Conservation (phyloP, 805 yeast genomes). For the Nakazawaea populi region DNA sequence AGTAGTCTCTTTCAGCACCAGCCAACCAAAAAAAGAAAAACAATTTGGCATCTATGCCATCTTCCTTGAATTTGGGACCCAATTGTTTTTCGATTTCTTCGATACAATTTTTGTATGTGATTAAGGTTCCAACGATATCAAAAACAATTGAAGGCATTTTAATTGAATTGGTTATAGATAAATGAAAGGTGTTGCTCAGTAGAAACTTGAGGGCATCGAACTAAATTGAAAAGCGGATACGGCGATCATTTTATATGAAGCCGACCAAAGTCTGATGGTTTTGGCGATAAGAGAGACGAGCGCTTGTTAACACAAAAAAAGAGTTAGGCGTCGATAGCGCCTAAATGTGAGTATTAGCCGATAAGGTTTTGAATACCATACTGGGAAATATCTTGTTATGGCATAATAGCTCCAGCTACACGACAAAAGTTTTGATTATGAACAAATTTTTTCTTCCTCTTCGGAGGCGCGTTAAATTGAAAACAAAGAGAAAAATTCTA, state of each 20-base stretch:
- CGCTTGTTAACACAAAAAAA: too few relatives aligned
- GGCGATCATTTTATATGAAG: too few relatives aligned
- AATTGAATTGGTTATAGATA: not conserved
- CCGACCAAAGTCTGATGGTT: too few relatives aligned
- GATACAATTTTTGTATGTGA: constrained; percentile 19
- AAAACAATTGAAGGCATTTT: constrained; percentile 23
- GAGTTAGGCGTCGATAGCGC: too few relatives aligned
- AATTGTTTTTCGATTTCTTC: constrained; percentile 17
- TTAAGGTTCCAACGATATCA: constrained; percentile 25
- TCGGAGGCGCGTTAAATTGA: not conserved
- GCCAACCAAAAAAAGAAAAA: constrained; percentile 12
- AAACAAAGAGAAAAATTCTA: not conserved
- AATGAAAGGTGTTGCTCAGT: too few relatives aligned
- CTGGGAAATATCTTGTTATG: not conserved
- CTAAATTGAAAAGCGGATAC: too few relatives aligned
- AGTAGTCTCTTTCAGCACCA: constrained; percentile 14
- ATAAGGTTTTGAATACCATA: not conserved
- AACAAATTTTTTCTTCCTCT: not conserved
- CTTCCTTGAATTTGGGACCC: constrained; percentile 18
- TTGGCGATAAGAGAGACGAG: too few relatives aligned
- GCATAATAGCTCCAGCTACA: not conserved
- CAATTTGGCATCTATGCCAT: constrained; percentile 17
- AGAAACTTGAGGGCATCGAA: too few relatives aligned
- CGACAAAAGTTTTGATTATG: not conserved
- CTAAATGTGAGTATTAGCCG: too few relatives aligned